These are phyloP conservation scores for Fraxinus cuspidata DNA, from an alignment of 257 asterid genomes.

Conservation along the genomic window DNA sequence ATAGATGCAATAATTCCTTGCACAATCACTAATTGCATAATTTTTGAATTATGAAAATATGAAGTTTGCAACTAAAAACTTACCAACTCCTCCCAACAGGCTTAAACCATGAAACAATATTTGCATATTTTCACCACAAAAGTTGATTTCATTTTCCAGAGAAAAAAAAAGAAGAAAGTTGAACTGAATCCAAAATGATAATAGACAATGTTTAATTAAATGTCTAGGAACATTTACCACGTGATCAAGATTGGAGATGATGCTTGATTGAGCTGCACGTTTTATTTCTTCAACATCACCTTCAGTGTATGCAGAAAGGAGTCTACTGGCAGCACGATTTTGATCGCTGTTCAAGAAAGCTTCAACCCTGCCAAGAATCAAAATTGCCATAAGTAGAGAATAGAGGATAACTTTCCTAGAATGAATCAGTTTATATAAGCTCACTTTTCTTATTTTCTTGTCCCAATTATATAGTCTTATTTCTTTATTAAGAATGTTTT, in stretches of 20 bases:
- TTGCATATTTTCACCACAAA: neutral
- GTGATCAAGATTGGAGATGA: slow-evolving; percentile 78
- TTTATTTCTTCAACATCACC: slow-evolving; percentile 90
- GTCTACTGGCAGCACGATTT: slow-evolving; percentile 78
- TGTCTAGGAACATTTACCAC: slow-evolving; percentile 49
- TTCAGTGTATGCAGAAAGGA: slow-evolving; percentile 82
- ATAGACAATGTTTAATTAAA: slow-evolving; percentile 3
- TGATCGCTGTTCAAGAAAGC: slow-evolving; percentile 88
- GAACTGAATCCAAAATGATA: neutral
- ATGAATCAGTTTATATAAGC: too few relatives aligned
- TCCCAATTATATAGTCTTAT: too few relatives aligned
- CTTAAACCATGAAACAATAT: neutral
- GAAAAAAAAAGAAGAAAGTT: neutral
- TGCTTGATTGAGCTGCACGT: slow-evolving; percentile 79
- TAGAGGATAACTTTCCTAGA: neutral
- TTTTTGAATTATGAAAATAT: neutral
- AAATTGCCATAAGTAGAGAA: slow-evolving; percentile 5
- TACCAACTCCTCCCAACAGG: neutral
- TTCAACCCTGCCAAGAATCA: slow-evolving; percentile 66
- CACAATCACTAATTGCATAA: neutral
- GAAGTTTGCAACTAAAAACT: neutral
- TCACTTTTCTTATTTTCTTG: too few relatives aligned
- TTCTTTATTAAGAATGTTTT: too few relatives aligned
- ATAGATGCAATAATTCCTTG: neutral
- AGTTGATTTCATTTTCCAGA: neutral